phyloP scores from a whole-genome alignment of 208 protist species.

The Leishmania amazonensis region DNA sequence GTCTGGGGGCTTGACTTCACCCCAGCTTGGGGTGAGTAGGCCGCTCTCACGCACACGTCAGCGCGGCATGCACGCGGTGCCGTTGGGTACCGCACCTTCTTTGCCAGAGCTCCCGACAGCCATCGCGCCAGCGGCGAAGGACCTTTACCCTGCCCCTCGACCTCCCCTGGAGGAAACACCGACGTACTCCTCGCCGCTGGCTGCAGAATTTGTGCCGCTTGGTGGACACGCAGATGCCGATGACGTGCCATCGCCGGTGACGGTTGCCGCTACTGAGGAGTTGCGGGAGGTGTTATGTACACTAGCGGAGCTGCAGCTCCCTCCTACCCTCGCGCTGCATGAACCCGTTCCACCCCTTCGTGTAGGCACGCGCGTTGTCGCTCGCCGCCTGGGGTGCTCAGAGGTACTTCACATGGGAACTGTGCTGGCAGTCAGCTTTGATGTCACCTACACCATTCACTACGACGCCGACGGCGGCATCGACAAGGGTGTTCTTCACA shows the following conservation, averaged over 20 bases:
- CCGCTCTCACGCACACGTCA: background rate
- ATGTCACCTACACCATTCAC: slow-evolving; percentile 58
- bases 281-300: slow-evolving; percentile 31
- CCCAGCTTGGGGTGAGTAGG: background rate
- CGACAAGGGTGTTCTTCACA: slow-evolving; percentile 49
- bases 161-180: background rate
- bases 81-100: background rate
- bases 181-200: background rate
- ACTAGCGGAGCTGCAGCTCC: slow-evolving; percentile 49
- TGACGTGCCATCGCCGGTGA: background rate
- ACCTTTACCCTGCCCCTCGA: background rate
- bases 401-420: slow-evolving; percentile 42
- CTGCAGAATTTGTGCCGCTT: background rate
- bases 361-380: slow-evolving; percentile 56
- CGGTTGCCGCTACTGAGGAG: slow-evolving; percentile 1
- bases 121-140: background rate
- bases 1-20: background rate
- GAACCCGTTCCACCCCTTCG: slow-evolving; percentile 47
- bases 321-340: slow-evolving; percentile 49
- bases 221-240: background rate
- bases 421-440: slow-evolving; percentile 55
- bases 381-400: slow-evolving; percentile 52
- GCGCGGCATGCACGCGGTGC: background rate
- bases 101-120: background rate
- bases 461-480: slow-evolving; percentile 62